Evolutionary conservation across 192 early-diverging fungal species (phyloP), one percentile per base, ranked within the genome.

Genomic region (Kappamyces sp.): DNA sequence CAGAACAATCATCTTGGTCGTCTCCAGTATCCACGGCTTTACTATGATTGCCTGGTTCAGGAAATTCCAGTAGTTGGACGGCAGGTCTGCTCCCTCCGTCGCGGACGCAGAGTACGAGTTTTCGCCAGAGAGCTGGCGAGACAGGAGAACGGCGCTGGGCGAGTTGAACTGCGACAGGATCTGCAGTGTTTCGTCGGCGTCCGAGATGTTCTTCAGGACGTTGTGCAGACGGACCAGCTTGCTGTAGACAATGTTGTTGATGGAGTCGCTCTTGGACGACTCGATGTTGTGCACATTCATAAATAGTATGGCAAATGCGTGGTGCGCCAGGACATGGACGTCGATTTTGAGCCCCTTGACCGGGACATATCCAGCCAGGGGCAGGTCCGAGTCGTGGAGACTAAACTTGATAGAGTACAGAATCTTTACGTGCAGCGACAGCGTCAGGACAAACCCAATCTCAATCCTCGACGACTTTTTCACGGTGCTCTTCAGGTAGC

Each of bases 361-460:
- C 2, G 14, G 53, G 9, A 51, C 47, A 1, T 47, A 34, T 7
- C 41, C 59, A 2, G 38, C 37, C 0, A 66, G 43, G 8, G 43
- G 37, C 2, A 31, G 12, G 36, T 62, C 59, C 49, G 41, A 63
- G 9, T 66, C 34, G 38, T 22, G 22, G 22, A 22, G 22, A 22
- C 22, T 22, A 22, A 64, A 42, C 30, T 74, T 77, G 59, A 77
- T 71, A 11, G 69, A 78, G 59, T 78, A 81, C 41, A 67, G 62
- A 40, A 80, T 69, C 4, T 68, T 77, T n/a, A 76, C 72, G 46
- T 73, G 69, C 2, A 65, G 60, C 14, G 72, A 65, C 73, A 72
- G 73, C 12, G 65, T 65, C 57, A 75, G 47, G 33, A 60, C 60
- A 15, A 81, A 46, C 36, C 65, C 67, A 37, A 81, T 71, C 51